Evolutionary conservation across 2,329 filamentous ascomycete genomes (phyloP), one percentile per base, ranked within the genome.

Genomic region (Trichoderma koningiopsis): DNA sequence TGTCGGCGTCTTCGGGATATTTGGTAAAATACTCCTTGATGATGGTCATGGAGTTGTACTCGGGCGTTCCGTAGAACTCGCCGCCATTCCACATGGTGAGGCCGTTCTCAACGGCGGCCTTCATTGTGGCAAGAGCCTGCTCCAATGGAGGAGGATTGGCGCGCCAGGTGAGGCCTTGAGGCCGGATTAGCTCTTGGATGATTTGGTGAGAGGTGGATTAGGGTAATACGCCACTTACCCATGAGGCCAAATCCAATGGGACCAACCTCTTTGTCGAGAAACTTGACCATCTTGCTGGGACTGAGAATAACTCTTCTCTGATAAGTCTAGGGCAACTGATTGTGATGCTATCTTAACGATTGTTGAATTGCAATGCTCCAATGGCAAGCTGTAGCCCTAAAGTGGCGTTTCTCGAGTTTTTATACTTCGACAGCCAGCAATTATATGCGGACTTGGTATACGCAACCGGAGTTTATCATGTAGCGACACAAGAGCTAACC

Each of bases 11-110:
- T 71, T 89, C 86, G 1, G 90, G 89, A 75, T 91, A 86, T 70
- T 85, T 83, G 31, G 82, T 82, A 74, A 91, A 90, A 79, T 91
- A 92, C 35, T 83, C 81, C 70, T 87, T 84, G 37, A 92, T 77
- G 13, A 91, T 79, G 33, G 86, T 84, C 74, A 90, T 87, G 75
- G 77, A 81, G 79, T 91, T 89, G 74, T 83, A 83, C 27, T 86
- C 81, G 2, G 84, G 83, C 0, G 82, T 80, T 49, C 89, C 89
- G 78, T 92, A 92, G 75, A 91, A 85, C 75, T 91, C 87, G 71
- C 84, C 89, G 47, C 82, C 88, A 73, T 90, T 91, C 88, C 88
- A 91, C 68, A 85, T 80, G 70, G 79, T 84, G 73, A 78, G 79
- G 65, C 83, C 81, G 11, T 76, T 75, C n/a, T 78, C 72, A 16